These are phyloP conservation scores for Pythium angustatum DNA, from an alignment of 352 stramenopile genomes.

Conservation along the genomic window DNA sequence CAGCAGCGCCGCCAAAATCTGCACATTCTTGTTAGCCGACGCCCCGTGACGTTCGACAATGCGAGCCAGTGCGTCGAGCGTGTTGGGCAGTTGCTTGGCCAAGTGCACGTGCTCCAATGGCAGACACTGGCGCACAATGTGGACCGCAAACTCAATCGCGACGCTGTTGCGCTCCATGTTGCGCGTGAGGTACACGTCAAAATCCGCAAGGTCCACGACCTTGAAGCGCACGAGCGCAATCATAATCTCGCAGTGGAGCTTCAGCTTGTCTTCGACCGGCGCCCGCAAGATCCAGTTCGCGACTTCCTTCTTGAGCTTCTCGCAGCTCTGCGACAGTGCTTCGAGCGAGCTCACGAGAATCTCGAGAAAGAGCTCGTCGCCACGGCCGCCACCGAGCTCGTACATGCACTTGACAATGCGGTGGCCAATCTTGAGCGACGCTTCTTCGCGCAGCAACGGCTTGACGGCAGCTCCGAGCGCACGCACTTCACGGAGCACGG, in stretches of 20 bases:
- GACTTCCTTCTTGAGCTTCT: constrained; percentile 94
- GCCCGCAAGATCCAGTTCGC: constrained; percentile 94
- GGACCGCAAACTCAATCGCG: constrained; percentile 96
- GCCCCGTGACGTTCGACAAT: constrained; percentile 84
- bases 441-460: constrained; percentile 83
- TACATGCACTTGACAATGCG: constrained; percentile 98
- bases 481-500: constrained; percentile 76
- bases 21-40: constrained; percentile 83
- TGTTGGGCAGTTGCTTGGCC: constrained; percentile 91
- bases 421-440: constrained; percentile 95
- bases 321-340: constrained; percentile 89
- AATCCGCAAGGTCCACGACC: constrained; percentile 90
- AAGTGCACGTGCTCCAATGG: constrained; percentile 92
- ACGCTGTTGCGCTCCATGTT: constrained; percentile 95
- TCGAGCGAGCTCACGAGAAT: constrained; percentile 95
- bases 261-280: constrained; percentile 93
- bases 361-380: constrained; percentile 94
- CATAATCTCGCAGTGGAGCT: constrained; percentile 96
- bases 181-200: constrained; percentile 94
- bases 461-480: constrained; percentile 76
- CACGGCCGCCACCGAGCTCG: constrained; percentile 81
- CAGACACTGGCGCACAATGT: constrained; percentile 92
- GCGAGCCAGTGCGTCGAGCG: constrained; percentile 88
- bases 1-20: constrained; percentile 77
- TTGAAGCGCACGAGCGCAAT: constrained; percentile 94